These are phyloP conservation scores for Rhizopus stolonifer DNA, from an alignment of 371 early-diverging fungal genomes.

Conservation along the genomic window DNA sequence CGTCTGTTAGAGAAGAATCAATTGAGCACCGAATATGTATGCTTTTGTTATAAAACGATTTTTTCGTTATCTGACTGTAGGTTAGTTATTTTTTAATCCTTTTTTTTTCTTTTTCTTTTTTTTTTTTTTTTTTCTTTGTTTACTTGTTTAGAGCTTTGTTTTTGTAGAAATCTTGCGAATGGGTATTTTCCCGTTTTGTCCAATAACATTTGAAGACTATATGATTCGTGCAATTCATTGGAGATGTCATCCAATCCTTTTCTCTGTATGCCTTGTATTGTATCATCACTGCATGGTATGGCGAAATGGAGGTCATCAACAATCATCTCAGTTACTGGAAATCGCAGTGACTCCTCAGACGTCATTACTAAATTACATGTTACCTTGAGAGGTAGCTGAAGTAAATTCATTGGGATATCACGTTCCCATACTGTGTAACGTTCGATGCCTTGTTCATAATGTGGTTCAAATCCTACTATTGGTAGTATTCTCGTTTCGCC, in stretches of 20 bases:
- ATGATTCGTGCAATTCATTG: conserved; percentile 4
- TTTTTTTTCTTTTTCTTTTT: not conserved
- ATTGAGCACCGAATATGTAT: conserved; percentile 8
- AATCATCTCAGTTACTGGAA: conserved; percentile 14
- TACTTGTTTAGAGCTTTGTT: not conserved
- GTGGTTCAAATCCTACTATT: conserved; percentile 18
- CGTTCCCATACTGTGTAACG: conserved; percentile 22
- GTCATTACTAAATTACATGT: conserved; percentile 9
- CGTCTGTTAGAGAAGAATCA: conserved; percentile 2
- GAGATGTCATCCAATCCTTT: conserved; percentile 23
- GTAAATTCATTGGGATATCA: conserved; percentile 12
- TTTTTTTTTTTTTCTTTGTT: not conserved
- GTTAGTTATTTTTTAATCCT: no score
- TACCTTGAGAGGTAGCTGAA: conserved; percentile 6
- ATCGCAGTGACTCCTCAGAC: not conserved
- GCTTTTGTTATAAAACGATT: not conserved
- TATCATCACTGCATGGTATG: conserved; percentile 3
- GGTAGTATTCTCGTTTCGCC: conserved; percentile 8
- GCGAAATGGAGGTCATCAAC: conserved; percentile 27
- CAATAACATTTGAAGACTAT: conserved; percentile 1
- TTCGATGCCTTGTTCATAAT: conserved; percentile 22
- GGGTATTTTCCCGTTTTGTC: conserved; percentile 11
- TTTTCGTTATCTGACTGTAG: not conserved
- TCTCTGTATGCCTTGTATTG: conserved; percentile 8
- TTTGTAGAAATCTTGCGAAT: conserved; percentile 10